Evolutionary conservation across 2,329 filamentous ascomycete genomes (phyloP).

Genomic region (Thermoascus crustaceus): DNA sequence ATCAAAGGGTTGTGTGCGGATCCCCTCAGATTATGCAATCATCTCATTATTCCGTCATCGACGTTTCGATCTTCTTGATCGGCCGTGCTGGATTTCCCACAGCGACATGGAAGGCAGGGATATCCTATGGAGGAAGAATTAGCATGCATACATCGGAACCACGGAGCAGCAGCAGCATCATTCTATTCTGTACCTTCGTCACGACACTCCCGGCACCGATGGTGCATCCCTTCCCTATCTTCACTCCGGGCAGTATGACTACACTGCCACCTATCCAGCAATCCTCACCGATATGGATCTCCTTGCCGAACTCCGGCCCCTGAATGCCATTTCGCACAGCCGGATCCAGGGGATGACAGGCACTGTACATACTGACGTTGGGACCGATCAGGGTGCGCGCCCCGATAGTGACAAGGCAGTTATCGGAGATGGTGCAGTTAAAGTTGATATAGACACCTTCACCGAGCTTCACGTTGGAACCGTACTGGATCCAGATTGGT

Average conservation of each 20-base stretch:
- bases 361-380: constrained; percentile 67
- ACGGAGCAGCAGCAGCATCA: too few relatives aligned
- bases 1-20: too few relatives aligned
- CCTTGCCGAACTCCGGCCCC: constrained; percentile 66
- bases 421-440: constrained; percentile 70
- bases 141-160: too few relatives aligned
- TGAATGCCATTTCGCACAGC: constrained; percentile 62
- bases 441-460: constrained; percentile 67
- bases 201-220: constrained; percentile 78
- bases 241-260: constrained; percentile 66
- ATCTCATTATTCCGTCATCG: constrained; percentile 17
- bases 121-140: constrained; percentile 28
- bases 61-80: constrained; percentile 32
- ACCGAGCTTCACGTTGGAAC: constrained; percentile 64
- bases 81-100: constrained; percentile 35
- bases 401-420: constrained; percentile 65
- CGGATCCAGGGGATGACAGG: constrained; percentile 69
- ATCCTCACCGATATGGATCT: constrained; percentile 70
- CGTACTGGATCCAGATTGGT: constrained; percentile 68
- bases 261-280: constrained; percentile 71
- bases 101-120: constrained; percentile 35
- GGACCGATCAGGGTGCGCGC: constrained; percentile 70
- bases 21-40: too few relatives aligned
- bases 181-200: constrained; percentile 49
- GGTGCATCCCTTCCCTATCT: constrained; percentile 63